Conservation (phyloP, 768 basidiomycete species). For the Suillus weaverae region DNA sequence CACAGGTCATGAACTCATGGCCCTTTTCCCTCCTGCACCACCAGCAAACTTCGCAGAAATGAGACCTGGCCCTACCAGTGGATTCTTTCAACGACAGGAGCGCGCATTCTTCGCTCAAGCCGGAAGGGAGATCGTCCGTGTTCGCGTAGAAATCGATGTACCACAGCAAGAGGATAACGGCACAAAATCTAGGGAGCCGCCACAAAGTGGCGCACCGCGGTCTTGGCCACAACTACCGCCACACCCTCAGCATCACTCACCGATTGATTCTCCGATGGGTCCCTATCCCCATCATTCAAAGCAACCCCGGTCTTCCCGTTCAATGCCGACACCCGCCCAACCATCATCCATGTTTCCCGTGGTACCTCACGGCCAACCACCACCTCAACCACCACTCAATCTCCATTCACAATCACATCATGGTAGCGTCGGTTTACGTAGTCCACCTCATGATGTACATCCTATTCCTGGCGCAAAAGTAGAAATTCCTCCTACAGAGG, state of each 20-base stretch:
- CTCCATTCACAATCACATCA: conserved; percentile 31
- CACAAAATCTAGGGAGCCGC: conserved; percentile 22
- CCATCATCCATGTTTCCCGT: conserved; percentile 29
- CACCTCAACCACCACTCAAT: conserved; percentile 35
- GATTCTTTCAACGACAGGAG: conserved; percentile 74
- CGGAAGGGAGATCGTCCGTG: conserved; percentile 74
- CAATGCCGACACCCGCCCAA: conserved; percentile 24
- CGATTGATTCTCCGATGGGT: conserved; percentile 31
- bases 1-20: conserved; percentile 83
- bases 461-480: conserved; percentile 34
- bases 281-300: conserved; percentile 35
- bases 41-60: conserved; percentile 57
- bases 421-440: conserved; percentile 37
- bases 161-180: conserved; percentile 29
- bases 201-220: conserved; percentile 17
- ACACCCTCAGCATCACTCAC: conserved; percentile 30
- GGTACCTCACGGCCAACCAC: conserved; percentile 33
- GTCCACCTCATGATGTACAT: conserved; percentile 47
- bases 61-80: conserved; percentile 64
- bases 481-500: conserved; percentile 41
- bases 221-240: conserved; percentile 34
- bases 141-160: conserved; percentile 69
- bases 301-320: conserved; percentile 29
- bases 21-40: conserved; percentile 73
- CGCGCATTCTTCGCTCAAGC: conserved; percentile 80